phyloP scores from a whole-genome alignment of 116 monocot genomes.

The Zostera marina region DNA sequence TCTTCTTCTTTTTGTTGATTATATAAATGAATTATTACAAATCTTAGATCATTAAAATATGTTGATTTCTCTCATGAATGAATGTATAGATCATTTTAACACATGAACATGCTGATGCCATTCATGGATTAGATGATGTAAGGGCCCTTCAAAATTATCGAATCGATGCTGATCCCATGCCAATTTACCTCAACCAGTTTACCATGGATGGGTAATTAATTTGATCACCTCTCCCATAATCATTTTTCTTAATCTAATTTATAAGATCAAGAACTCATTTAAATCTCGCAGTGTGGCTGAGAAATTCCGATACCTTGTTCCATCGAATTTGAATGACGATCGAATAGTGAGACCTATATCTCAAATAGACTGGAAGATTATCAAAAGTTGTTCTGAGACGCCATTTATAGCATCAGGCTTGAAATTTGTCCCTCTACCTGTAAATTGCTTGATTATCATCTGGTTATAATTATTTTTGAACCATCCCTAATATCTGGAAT shows the following conservation, averaged over 20 bases:
- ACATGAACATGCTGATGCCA: slow-evolving; percentile 96
- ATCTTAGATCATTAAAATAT: not conserved
- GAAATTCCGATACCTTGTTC: slow-evolving; percentile 73
- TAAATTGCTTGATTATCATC: slow-evolving; percentile 10
- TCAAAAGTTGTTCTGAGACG: slow-evolving; percentile 37
- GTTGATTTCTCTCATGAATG: not conserved
- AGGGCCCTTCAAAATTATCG: slow-evolving; percentile 54
- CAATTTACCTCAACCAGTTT: slow-evolving; percentile 58
- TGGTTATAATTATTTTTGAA: not conserved
- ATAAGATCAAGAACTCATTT: no score
- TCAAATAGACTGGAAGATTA: slow-evolving; percentile 86
- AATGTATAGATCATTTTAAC: slow-evolving; percentile 79
- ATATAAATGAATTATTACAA: no score
- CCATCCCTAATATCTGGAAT: not conserved
- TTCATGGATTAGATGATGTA: slow-evolving; percentile 90
- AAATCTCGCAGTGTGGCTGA: slow-evolving; percentile 20
- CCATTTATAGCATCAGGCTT: slow-evolving; percentile 67
- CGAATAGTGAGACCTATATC: slow-evolving; percentile 61
- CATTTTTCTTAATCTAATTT: no score
- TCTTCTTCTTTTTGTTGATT: not conserved
- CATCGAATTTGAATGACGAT: slow-evolving; percentile 65
- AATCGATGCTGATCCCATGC: slow-evolving; percentile 75
- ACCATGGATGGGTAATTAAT: slow-evolving; percentile 65
- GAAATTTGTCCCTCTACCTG: slow-evolving; percentile 87
- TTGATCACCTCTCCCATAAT: slow-evolving; percentile 12